A percentile compares a stretch with the other conserved stretches of the same genome.
Conservation (phyloP, 495 filamentous ascomycete genomes). For the Daldinia bambusicola region DNA sequence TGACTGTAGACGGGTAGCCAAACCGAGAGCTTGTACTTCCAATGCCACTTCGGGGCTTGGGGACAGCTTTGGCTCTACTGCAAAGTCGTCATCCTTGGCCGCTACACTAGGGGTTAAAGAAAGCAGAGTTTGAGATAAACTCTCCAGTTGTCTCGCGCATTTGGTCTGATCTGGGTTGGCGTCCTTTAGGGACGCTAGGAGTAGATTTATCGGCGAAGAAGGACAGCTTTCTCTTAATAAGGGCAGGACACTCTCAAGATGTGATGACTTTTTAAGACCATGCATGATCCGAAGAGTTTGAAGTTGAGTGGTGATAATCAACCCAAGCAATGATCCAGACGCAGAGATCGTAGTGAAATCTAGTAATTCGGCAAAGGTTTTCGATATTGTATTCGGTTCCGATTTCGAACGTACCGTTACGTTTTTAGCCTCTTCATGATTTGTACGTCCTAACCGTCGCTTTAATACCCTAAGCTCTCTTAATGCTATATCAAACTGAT, state of each 20-base stretch:
- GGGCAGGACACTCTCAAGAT: constrained; percentile 61
- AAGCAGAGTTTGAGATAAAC: constrained; percentile 72
- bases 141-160: constrained; percentile 74
- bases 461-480: constrained; percentile 80
- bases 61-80: constrained; percentile 59
- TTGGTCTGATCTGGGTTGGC: constrained; percentile 63
- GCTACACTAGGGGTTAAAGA: constrained; percentile 69
- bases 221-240: constrained; percentile 55
- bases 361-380: constrained; percentile 69
- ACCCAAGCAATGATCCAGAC: constrained; percentile 54
- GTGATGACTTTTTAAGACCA: constrained; percentile 59
- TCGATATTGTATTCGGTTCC: constrained; percentile 52
- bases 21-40: constrained; percentile 71
- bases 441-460: constrained; percentile 63
- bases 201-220: constrained; percentile 74
- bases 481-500: constrained; percentile 77
- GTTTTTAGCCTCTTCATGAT: constrained; percentile 46
- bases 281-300: constrained; percentile 62
- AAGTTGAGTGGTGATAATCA: constrained; percentile 65
- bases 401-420: constrained; percentile 25
- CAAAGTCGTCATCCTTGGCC: constrained; percentile 60
- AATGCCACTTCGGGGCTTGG: constrained; percentile 70
- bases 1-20: constrained; percentile 72
- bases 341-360: constrained; percentile 61
- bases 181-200: constrained; percentile 63